Evolutionary conservation across 2,329 filamentous ascomycete genomes (phyloP).

Genomic region (Teratosphaeria nubilosa): DNA sequence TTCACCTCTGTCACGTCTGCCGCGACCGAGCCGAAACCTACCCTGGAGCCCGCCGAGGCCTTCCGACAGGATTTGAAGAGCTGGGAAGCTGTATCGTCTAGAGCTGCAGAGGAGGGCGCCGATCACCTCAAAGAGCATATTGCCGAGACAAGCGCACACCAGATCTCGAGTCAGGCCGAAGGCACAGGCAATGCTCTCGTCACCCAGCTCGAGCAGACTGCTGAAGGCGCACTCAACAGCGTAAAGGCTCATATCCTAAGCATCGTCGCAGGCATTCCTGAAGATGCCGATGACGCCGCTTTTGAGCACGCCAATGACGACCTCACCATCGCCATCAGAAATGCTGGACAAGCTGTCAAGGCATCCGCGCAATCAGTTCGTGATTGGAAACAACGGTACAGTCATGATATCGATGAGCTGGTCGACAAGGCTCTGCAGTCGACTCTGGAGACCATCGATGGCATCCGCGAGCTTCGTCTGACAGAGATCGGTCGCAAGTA

Average conservation of each 20-base stretch:
- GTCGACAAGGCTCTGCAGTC: conserved; percentile 66
- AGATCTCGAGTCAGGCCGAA: conserved; percentile 56
- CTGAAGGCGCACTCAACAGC: conserved; percentile 51
- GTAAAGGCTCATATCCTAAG: conserved; percentile 59
- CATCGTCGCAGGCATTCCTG: conserved; percentile 45
- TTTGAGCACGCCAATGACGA: conserved; percentile 43
- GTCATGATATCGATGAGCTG: conserved; percentile 56
- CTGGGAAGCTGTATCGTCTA: conserved; percentile 84
- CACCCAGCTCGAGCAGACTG: conserved; percentile 56
- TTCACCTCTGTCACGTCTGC: conserved; percentile 12
- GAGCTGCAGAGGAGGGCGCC: conserved; percentile 74
- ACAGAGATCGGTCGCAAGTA: conserved; percentile 88
- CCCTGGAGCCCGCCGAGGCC: conserved; percentile 40
- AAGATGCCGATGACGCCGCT: conserved; percentile 45
- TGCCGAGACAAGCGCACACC: conserved; percentile 61
- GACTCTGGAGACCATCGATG: conserved; percentile 72
- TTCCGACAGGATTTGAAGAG: conserved; percentile 68
- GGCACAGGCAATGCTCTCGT: conserved; percentile 58
- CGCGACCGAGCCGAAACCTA: conserved; percentile 33
- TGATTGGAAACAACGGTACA: conserved; percentile 63
- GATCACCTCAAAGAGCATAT: conserved; percentile 55
- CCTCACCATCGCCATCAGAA: conserved; percentile 48
- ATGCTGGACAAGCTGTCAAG: conserved; percentile 63
- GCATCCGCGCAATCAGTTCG: conserved; percentile 66
- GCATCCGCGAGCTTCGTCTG: conserved; percentile 71